Base-by-base conservation (phyloP, 2,329 filamentous ascomycete species). In the Cladosporium sp. region DNA sequence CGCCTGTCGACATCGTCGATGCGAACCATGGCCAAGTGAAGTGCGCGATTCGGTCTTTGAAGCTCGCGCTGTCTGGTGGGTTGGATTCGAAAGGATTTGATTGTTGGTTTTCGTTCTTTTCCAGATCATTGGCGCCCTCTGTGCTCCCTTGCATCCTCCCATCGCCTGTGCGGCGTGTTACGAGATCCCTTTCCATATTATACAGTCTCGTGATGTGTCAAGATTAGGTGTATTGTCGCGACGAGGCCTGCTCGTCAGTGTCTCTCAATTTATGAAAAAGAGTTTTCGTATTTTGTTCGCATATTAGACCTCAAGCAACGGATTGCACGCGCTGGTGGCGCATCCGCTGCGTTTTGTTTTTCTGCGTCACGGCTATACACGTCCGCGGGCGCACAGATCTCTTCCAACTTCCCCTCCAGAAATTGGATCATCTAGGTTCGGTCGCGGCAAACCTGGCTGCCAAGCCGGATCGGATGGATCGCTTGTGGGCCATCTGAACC, bases 1-100 rank as follows among this genome's bases (percentile, higher is more conserved):
- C 75, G 16, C 75, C 74, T 1, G 74, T 77, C 14, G 69, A 66
- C 73, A 77, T 77, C 10, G 74, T 73, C 48, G 72, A 61, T 0
- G 72, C 75, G 58, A 73, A 76, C 48, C 48, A 50, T 5, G 48
- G 48, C 48, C 48, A 60, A 1, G 58, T 60, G 42, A 60, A 60
- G 37, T 60, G 58, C 18, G 58, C 58, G 31, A 60, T 60, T 14
- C 58, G 54, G 40, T 59, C 58, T 32, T 57, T 58, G 55, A 60
- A 60, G 38, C 52, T 44, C 14, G 57, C 58, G 34, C 54, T 59
- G 13, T 57, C 54, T 2, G 58, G 58, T 0, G 55, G 55, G 5
- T 16, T 43, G 4, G 54, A 38, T 6, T 13, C 16, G 48, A 35
- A 50, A 9, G 34, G 31, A 13, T 50, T 43, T 9, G 18, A 34